These are phyloP conservation scores for Oryza rufipogon DNA, from an alignment of 176 grass and related monocot species.

Conservation along the genomic window DNA sequence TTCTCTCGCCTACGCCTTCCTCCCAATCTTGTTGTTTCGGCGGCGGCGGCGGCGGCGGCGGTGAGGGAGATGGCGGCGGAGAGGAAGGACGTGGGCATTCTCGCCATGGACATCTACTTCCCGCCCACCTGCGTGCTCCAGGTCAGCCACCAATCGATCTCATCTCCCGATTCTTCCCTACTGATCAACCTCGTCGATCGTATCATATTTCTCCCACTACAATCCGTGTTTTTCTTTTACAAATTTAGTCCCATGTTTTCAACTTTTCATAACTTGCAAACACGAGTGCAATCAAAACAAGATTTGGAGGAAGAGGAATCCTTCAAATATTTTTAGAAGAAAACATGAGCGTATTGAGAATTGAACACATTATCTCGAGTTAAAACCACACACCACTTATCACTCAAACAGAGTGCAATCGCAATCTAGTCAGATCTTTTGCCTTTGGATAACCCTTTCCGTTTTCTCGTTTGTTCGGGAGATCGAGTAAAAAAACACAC, in stretches of 20 bases:
- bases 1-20: background rate
- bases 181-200: background rate
- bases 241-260: too few species aligned
- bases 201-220: background rate
- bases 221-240: background rate
- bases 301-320: too few species aligned
- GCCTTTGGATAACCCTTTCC: background rate
- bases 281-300: background rate
- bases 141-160: constrained; percentile 26
- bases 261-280: background rate
- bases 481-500: background rate
- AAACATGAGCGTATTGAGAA: too few species aligned
- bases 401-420: background rate
- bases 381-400: too few species aligned
- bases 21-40: background rate
- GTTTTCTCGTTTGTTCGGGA: background rate
- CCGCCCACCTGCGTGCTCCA: constrained; percentile 81
- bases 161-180: background rate
- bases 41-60: background rate
- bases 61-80: constrained; percentile 40
- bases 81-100: constrained; percentile 71
- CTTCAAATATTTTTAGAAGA: too few species aligned
- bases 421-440: background rate
- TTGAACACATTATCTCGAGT: too few species aligned
- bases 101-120: constrained; percentile 97